These are phyloP conservation scores for Sporisorium iseilematis-ciliati DNA, from an alignment of 1,284 basidiomycete genomes.

Conservation along the genomic window DNA sequence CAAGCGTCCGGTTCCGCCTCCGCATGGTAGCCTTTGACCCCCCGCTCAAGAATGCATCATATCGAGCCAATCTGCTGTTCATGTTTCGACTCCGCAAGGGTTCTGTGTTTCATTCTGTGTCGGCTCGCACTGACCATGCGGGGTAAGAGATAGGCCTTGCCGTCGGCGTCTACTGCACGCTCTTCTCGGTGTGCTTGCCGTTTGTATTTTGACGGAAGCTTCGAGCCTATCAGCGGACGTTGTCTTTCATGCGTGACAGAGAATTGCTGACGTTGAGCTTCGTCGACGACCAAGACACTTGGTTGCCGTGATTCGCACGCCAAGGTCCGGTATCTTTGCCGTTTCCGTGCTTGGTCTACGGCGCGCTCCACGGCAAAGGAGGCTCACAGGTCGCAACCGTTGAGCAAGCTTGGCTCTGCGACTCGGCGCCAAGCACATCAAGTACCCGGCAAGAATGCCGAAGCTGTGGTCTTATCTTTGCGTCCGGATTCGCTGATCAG, in stretches of 20 bases:
- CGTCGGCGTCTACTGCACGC: background rate
- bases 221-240: too few relatives aligned
- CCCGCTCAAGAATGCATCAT: background rate
- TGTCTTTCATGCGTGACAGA: background rate
- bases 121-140: conserved; percentile 7
- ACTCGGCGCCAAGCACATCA: conserved; percentile 2
- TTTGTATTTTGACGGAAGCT: too few relatives aligned
- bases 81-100: background rate
- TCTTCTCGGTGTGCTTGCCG: background rate
- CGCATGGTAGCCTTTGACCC: background rate
- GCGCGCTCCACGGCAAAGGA: background rate
- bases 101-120: background rate
- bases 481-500: background rate
- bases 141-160: background rate
- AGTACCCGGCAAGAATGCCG: background rate
- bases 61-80: background rate
- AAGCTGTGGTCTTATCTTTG: background rate
- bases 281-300: background rate
- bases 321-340: background rate
- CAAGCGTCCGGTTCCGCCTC: conserved; percentile 1
- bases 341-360: background rate
- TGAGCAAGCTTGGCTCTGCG: background rate
- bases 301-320: conserved; percentile 2
- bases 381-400: background rate
- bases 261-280: background rate